Base-by-base conservation (phyloP, 352 stramenopile species). In the Globisporangium nodosum region DNA sequence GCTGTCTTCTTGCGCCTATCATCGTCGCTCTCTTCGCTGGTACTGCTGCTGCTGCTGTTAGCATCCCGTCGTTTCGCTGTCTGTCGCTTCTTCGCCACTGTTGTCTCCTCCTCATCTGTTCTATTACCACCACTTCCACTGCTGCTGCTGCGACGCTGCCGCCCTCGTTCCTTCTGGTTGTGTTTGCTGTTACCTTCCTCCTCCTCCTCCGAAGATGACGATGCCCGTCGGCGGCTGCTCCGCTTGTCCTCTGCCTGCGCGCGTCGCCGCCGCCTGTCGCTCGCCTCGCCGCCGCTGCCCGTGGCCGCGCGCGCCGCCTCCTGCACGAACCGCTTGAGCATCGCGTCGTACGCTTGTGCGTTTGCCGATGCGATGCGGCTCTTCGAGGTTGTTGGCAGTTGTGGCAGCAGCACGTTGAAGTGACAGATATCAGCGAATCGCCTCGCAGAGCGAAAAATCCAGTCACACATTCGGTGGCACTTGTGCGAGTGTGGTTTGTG, bases 321-420 rank as follows among this genome's bases (percentile, higher is more conserved):
- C 43, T 68, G 67, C 49, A 69, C 62, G 31, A 79, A 21, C 1
- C 65, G 61, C 56, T 73, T 68, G 11, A 78, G 49, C 70, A 78
- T 78, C 8, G 50, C 42, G 24, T 27, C 24, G 24, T 27, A 27
- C 24, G 24, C 24, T 27, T 27, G 24, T 27, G 24, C 1, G 24
- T 27, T 27, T 27, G 24, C 24, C 24, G 24, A 27, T 27, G 24
- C 24, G 24, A 27, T 27, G 24, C 24, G 24, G 24, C 24, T 27
- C 24, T 27, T 27, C 24, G 24, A 27, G 24, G 24, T 3, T 27
- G 24, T 27, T 27, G 24, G 24, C 24, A 27, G 24, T 27, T 27
- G 59, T 66, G 63, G 49, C 20, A 57, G 9, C 13, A 64, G 50
- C 7, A 27, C 12, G 21, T 64, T 53, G 58, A 64, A 64, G 52